These are phyloP conservation scores for Apocynum venetum DNA, from an alignment of 257 asterid genomes.

Conservation along the genomic window DNA sequence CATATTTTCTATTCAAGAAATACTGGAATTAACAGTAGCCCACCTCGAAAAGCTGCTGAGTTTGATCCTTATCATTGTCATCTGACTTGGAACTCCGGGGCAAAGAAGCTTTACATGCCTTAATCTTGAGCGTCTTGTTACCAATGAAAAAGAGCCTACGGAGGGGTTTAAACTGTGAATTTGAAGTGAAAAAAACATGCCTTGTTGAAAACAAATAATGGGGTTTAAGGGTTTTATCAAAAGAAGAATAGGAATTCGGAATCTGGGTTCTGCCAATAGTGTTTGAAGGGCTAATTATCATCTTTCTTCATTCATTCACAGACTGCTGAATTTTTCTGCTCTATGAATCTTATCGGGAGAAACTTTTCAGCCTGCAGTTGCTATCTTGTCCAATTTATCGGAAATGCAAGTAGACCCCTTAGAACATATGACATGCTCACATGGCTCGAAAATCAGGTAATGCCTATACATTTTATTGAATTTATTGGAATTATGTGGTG, in stretches of 20 bases:
- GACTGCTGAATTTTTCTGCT: background rate
- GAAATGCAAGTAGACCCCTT: no score
- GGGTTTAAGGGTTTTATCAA: slow-evolving; percentile 16
- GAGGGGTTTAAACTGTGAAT: slow-evolving; percentile 8
- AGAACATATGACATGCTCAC: no score
- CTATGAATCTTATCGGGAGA: background rate
- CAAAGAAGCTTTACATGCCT: slow-evolving; percentile 36
- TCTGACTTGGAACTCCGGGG: slow-evolving; percentile 35
- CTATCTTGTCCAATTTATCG: no score
- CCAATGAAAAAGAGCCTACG: slow-evolving; percentile 7
- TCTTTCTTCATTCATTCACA: slow-evolving; percentile 4
- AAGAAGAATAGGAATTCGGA: slow-evolving; percentile 7
- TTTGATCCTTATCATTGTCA: slow-evolving; percentile 35
- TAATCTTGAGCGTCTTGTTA: slow-evolving; percentile 25
- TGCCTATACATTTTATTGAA: no score
- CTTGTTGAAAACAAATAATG: slow-evolving; percentile 3
- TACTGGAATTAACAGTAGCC: slow-evolving; percentile 13
- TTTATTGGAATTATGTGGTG: no score
- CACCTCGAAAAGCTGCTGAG: slow-evolving; percentile 47
- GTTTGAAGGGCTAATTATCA: slow-evolving; percentile 12
- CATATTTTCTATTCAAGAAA: background rate
- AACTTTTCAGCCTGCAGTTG: background rate
- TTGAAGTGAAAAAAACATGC: slow-evolving; percentile 7
- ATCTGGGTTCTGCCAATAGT: background rate
- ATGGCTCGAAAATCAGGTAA: no score